Base-by-base conservation (phyloP, 2,329 filamentous ascomycete species). In the Dothistroma pini region DNA sequence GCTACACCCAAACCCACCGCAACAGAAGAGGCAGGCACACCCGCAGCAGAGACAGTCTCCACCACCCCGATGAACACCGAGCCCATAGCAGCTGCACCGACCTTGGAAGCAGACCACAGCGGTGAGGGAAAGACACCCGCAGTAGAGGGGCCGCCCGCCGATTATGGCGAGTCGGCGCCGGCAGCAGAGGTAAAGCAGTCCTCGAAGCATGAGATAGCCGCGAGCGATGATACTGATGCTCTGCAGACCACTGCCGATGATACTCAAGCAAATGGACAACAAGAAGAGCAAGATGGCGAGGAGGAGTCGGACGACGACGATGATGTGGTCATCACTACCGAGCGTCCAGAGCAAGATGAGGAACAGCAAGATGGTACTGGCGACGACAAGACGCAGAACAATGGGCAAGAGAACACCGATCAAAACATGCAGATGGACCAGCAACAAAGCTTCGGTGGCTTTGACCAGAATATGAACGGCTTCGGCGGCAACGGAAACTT, bases 251-350 rank as follows among this genome's bases (percentile, higher is more conserved):
- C 50, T 25, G 53, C 66, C 16, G 64, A 51, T 29, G 52, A 63
- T 11, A 16, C 32, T 19, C 35, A 54, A 12, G 29, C 34, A 9
- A 52, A 58, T 41, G 56, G 53, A 19, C 54, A 63, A 41, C 59
- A 69, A 41, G 65, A 61, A 48, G 67, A 64, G 32, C 59, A 66
- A 22, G 63, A 65, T 29, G 63, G 63, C 11, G 65, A 68, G 9
- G 63, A 65, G 11, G 70, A 65, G 31, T 53, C 51, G 7, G 65
- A 70, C 22, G 69, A 68, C 29, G 66, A 69, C 19, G 66, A 68
- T 32, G 69, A 70, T 52, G 66, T 73, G 50, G 66, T 70, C 8
- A 71, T 72, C 59, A 72, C 69, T 47, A 71, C 69, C 38, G 71
- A 73, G 60, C 66, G 67, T 61, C 69, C 69, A 6, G 66, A 70